Evolutionary conservation across 2,329 filamentous ascomycete genomes (phyloP).

Genomic region (Fusarium sp.): DNA sequence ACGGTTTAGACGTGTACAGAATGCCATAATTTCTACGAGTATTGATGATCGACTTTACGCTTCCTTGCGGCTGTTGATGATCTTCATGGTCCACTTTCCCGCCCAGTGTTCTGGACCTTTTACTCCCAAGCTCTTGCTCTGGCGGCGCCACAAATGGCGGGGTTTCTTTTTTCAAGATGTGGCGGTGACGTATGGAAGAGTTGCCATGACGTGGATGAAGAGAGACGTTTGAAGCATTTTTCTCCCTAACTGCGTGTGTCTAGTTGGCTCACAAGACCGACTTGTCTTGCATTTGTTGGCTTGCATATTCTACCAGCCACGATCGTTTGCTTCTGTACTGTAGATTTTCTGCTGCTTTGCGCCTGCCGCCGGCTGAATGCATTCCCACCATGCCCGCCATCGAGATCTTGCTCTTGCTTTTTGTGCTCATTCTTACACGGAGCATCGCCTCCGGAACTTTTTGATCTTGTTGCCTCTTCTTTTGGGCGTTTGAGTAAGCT

Average conservation of each 20-base stretch:
- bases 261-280: not conserved
- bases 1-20: not conserved
- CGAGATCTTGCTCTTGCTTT: conserved; percentile 34
- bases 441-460: conserved; percentile 29
- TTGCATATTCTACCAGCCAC: not conserved
- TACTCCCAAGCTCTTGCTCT: not conserved
- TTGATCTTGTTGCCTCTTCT: not conserved
- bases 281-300: not conserved
- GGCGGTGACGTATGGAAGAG: conserved; percentile 28
- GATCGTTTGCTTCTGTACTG: not conserved
- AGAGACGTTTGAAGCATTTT: not conserved
- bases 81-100: conserved; percentile 14
- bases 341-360: not conserved
- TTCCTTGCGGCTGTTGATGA: not conserved
- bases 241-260: not conserved
- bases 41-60: not conserved
- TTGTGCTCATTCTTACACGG: conserved; percentile 23
- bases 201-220: conserved; percentile 14
- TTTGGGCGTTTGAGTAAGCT: not conserved
- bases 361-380: conserved; percentile 3
- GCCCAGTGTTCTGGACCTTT: not conserved
- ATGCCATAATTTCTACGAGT: conserved; percentile 10
- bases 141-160: conserved; percentile 32
- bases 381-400: conserved; percentile 23
- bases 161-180: not conserved